These are phyloP conservation scores for Zymoseptoria brevis DNA, from an alignment of 2,329 filamentous ascomycete genomes.

Conservation along the genomic window DNA sequence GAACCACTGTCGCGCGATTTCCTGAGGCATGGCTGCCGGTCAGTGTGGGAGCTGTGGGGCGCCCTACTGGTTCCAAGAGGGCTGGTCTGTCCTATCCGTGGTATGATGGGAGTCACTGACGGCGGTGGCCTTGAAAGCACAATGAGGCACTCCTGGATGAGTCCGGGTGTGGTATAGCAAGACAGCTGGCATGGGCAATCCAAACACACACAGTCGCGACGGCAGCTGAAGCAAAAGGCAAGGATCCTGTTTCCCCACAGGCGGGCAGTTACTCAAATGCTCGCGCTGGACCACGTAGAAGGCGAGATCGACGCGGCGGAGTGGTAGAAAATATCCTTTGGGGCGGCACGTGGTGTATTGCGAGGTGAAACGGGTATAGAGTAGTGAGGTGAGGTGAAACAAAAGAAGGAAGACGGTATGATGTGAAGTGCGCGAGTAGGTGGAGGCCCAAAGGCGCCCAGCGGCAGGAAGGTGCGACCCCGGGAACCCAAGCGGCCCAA, in stretches of 20 bases:
- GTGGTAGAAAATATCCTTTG: background rate
- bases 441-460: background rate
- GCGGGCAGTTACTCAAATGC: background rate
- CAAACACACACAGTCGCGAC: background rate
- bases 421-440: too few species aligned
- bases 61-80: background rate
- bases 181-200: background rate
- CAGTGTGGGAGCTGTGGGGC: background rate
- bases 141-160: background rate
- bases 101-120: background rate
- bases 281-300: background rate
- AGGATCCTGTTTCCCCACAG: background rate
- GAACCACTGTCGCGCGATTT: slow-evolving; percentile 41
- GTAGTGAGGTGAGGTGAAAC: background rate
- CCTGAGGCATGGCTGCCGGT: slow-evolving; percentile 23
- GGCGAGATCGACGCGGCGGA: background rate
- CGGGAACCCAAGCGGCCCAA: background rate
- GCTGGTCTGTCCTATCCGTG: background rate
- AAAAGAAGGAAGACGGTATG: background rate
- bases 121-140: background rate
- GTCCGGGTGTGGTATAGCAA: background rate
- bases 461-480: background rate
- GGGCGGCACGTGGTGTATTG: background rate
- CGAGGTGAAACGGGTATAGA: background rate
- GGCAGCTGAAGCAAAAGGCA: background rate